These are phyloP conservation scores for Raffaelea ambrosiae DNA, from an alignment of 2,329 filamentous ascomycete species.

Conservation along the genomic window DNA sequence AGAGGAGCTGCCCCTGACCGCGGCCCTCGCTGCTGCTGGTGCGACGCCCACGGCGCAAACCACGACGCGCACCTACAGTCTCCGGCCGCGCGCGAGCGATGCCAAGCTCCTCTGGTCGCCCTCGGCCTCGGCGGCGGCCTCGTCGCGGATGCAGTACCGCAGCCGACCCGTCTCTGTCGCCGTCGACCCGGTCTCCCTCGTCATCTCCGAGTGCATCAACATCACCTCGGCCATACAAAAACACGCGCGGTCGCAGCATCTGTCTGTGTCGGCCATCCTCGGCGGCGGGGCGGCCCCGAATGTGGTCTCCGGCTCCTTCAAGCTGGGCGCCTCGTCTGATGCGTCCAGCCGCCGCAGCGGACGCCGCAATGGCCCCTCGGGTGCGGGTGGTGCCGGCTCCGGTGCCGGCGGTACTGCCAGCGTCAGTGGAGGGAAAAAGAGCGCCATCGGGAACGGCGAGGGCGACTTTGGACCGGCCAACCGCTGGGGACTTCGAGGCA, in stretches of 20 bases:
- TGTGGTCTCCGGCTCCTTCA: constrained; percentile 29
- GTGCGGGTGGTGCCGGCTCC: constrained; percentile 32
- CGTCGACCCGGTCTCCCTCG: constrained; percentile 82
- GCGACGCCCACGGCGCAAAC: background rate
- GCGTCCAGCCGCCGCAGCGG: constrained; percentile 4
- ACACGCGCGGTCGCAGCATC: constrained; percentile 90
- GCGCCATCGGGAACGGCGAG: constrained; percentile 25
- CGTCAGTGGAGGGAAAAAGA: constrained; percentile 46
- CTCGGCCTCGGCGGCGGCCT: constrained; percentile 10
- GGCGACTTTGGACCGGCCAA: constrained; percentile 57
- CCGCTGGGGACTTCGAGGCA: constrained; percentile 86
- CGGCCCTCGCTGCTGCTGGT: constrained; percentile 1
- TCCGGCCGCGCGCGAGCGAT: background rate
- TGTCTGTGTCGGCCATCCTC: constrained; percentile 89
- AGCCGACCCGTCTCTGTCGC: constrained; percentile 65
- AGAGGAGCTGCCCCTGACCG: constrained; percentile 8
- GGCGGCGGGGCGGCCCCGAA: constrained; percentile 57
- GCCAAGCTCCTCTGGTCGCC: background rate
- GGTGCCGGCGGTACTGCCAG: constrained; percentile 51
- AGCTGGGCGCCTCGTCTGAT: constrained; percentile 4
- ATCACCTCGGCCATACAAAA: constrained; percentile 98
- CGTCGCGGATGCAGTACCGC: constrained; percentile 47
- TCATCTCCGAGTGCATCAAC: constrained; percentile 97
- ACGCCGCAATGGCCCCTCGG: background rate
- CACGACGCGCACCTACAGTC: too few relatives aligned